phyloP scores from a whole-genome alignment of 2,329 filamentous ascomycete genomes.

The Pseudopithomyces chartarum region DNA sequence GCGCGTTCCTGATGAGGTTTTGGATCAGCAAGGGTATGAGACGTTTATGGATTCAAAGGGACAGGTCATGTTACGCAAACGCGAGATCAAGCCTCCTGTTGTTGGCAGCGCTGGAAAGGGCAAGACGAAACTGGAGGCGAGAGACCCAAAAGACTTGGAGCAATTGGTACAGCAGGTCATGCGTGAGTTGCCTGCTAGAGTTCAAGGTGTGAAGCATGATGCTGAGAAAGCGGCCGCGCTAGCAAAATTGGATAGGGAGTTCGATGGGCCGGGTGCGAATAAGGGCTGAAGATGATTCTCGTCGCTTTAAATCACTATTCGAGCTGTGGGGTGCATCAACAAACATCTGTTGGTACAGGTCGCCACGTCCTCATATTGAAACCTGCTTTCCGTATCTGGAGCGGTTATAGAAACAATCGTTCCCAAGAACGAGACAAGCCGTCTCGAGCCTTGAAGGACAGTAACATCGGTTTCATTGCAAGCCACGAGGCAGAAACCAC shows the following conservation, averaged over 20 bases:
- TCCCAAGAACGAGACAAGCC: background rate
- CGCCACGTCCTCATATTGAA: background rate
- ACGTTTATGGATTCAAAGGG: conserved; percentile 56
- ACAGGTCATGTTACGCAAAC: conserved; percentile 53
- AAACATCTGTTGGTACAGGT: background rate
- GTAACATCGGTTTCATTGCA: background rate
- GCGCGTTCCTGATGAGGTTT: conserved; percentile 53
- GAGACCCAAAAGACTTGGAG: conserved; percentile 51
- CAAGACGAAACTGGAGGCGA: conserved; percentile 36
- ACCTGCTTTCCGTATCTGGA: background rate
- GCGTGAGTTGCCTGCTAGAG: conserved; percentile 49
- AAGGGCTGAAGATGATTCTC: conserved; percentile 3
- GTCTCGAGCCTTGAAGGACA: background rate
- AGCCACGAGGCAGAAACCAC: background rate
- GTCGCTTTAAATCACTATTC: background rate
- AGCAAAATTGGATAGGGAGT: conserved; percentile 51
- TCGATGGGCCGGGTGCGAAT: conserved; percentile 27
- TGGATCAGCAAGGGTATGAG: conserved; percentile 56
- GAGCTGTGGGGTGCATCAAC: background rate
- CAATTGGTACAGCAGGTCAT: conserved; percentile 53
- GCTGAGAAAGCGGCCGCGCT: conserved; percentile 52
- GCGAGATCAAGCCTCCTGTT: conserved; percentile 33
- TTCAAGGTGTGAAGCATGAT: conserved; percentile 44
- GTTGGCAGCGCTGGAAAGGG: conserved; percentile 28
- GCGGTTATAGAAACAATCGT: background rate